A percentile compares a stretch with the other conserved stretches of the same genome.
phyloP scores from a whole-genome alignment of 2,329 filamentous ascomycete genomes.

The Penicillium sumatraense region DNA sequence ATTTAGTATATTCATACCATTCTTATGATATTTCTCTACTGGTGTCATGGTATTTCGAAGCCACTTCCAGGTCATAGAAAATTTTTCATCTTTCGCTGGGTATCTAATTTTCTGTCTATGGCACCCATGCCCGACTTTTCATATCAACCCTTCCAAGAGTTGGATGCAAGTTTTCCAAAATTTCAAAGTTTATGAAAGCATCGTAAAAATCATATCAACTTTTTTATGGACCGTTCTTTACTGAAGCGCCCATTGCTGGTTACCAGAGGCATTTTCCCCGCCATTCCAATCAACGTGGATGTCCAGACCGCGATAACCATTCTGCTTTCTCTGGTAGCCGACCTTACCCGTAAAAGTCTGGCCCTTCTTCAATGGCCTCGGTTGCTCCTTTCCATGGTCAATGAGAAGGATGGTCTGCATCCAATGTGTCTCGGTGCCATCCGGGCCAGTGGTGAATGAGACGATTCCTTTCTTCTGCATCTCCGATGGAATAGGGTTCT shows the following conservation, averaged over 20 bases:
- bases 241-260: slow-evolving; percentile 48
- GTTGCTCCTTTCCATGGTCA: slow-evolving; percentile 58
- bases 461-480: slow-evolving; percentile 68
- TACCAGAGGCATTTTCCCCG: slow-evolving; percentile 46
- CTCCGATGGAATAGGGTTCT: slow-evolving; percentile 61
- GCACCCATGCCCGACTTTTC: not conserved
- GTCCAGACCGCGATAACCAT: slow-evolving; percentile 70
- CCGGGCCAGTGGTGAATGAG: slow-evolving; percentile 88
- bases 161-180: too few relatives aligned
- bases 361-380: slow-evolving; percentile 56
- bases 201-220: slow-evolving; percentile 7
- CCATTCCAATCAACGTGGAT: slow-evolving; percentile 67
- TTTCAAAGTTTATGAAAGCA: not conserved
- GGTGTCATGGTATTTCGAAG: too few relatives aligned
- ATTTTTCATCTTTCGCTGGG: slow-evolving; percentile 3
- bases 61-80: slow-evolving; percentile 8
- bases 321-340: slow-evolving; percentile 70
- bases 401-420: slow-evolving; percentile 78
- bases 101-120: slow-evolving; percentile 12
- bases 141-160: too few relatives aligned
- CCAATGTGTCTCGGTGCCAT: slow-evolving; percentile 83
- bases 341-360: slow-evolving; percentile 69
- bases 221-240: slow-evolving; percentile 28
- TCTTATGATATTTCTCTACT: too few relatives aligned
- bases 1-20: not conserved